Evolutionary conservation across 208 protist genomes (phyloP).

Genomic region (Lotmaria passim): DNA sequence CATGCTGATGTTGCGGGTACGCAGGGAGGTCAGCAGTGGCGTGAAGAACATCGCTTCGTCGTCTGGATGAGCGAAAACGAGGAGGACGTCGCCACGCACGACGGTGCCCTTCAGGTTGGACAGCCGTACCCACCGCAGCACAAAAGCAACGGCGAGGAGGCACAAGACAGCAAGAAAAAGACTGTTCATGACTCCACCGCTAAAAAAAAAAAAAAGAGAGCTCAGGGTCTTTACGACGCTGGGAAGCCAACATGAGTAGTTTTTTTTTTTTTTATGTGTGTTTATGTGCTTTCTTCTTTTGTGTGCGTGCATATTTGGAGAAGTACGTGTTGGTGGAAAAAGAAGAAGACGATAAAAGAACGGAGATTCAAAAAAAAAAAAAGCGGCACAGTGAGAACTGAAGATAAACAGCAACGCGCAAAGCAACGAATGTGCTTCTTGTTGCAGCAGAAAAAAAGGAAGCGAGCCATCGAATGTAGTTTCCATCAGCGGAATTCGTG

Average conservation of each 20-base stretch:
- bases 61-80: slow-evolving; percentile 93
- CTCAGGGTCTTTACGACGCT: too few species aligned
- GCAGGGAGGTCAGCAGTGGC: slow-evolving; percentile 68
- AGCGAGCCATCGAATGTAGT: background rate
- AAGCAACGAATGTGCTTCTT: slow-evolving; percentile 3
- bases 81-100: slow-evolving; percentile 80
- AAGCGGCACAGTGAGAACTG: too few species aligned
- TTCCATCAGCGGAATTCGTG: too few species aligned
- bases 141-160: slow-evolving; percentile 30
- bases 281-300: too few species aligned
- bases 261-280: too few species aligned
- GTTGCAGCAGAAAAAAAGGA: slow-evolving; percentile 4
- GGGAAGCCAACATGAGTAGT: too few species aligned
- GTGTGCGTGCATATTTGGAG: too few species aligned
- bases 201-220: background rate
- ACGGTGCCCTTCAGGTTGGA: slow-evolving; percentile 26
- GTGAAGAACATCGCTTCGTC: slow-evolving; percentile 94
- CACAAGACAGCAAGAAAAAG: slow-evolving; percentile 1
- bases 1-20: slow-evolving; percentile 38
- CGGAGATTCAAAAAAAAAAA: too few species aligned
- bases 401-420: background rate
- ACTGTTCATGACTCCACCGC: background rate
- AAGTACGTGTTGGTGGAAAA: too few species aligned
- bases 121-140: slow-evolving; percentile 56
- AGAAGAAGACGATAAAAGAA: too few species aligned